Evolutionary conservation across 805 yeast species (phyloP).

Genomic region (Candida mattraensis): DNA sequence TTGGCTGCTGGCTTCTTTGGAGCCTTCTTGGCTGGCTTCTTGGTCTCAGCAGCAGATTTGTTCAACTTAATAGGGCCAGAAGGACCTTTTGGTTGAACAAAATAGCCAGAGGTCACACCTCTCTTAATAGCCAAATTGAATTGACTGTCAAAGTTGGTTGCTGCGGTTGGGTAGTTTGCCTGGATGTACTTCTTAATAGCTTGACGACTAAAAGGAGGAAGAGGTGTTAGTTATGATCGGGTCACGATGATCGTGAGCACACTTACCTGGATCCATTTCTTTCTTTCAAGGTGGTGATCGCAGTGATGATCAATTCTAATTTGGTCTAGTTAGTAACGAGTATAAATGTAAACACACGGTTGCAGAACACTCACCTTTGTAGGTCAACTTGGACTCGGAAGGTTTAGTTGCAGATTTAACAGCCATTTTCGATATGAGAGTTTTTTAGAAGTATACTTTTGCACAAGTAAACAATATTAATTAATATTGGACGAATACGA

Average conservation of each 20-base stretch:
- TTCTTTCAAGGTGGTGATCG: conserved; percentile 68
- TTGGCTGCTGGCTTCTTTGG: conserved; percentile 29
- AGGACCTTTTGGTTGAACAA: conserved; percentile 85
- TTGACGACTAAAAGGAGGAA: conserved; percentile 56
- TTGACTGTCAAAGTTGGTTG: conserved; percentile 69
- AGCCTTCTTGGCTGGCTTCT: conserved; percentile 32
- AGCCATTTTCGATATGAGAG: conserved; percentile 33
- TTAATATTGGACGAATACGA: no score
- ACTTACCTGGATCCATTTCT: conserved; percentile 76
- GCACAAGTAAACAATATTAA: no score
- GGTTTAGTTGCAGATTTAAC: conserved; percentile 35
- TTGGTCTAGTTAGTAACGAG: conserved; percentile 20
- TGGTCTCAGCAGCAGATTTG: conserved; percentile 38
- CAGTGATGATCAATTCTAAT: conserved; percentile 67
- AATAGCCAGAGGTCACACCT: conserved; percentile 77
- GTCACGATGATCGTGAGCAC: conserved; percentile 3
- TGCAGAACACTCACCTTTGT: conserved; percentile 42
- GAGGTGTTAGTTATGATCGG: background rate
- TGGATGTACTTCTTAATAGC: conserved; percentile 82
- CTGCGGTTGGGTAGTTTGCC: conserved; percentile 55
- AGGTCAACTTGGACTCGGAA: conserved; percentile 39
- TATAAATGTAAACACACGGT: background rate
- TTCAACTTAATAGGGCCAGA: conserved; percentile 78
- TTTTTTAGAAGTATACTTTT: conserved; percentile 1
- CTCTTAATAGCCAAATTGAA: conserved; percentile 78